Conservation (phyloP, 192 early-diverging fungal species). For the Coemansia sp. region DNA sequence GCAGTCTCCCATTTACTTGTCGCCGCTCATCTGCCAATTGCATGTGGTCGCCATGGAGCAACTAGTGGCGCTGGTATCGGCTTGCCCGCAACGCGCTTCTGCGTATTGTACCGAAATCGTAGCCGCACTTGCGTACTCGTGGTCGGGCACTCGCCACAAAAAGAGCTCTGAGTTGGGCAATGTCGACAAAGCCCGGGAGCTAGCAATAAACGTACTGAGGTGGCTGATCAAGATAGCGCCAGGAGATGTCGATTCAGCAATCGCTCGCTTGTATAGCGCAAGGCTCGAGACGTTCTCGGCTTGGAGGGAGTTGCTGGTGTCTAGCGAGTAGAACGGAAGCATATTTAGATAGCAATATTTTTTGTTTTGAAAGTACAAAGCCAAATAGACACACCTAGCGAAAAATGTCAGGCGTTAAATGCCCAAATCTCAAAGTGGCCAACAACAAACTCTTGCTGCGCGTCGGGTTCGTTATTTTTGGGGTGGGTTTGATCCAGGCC, state of each 20-base stretch:
- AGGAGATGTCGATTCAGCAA: background rate
- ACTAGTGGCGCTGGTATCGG: conserved; percentile 11
- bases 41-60: conserved; percentile 27
- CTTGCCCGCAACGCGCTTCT: conserved; percentile 26
- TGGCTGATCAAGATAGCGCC: background rate
- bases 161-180: background rate
- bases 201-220: background rate
- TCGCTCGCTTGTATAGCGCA: conserved; percentile 5
- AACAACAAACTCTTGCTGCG: conserved; percentile 54
- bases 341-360: background rate
- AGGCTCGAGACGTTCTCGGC: conserved; percentile 6
- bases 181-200: background rate
- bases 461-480: conserved; percentile 33
- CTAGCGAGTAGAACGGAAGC: background rate
- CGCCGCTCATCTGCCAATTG: conserved; percentile 9
- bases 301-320: background rate
- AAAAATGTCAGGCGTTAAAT: conserved; percentile 25
- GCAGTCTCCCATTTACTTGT: conserved; percentile 21
- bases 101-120: conserved; percentile 24
- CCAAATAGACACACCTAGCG: no score
- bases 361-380: background rate
- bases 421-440: conserved; percentile 54
- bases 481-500: conserved; percentile 41
- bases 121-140: conserved; percentile 42
- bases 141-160: conserved; percentile 3